Base-by-base conservation (phyloP, 2,329 filamentous ascomycete genomes). In the Trichoderma asperellum region DNA sequence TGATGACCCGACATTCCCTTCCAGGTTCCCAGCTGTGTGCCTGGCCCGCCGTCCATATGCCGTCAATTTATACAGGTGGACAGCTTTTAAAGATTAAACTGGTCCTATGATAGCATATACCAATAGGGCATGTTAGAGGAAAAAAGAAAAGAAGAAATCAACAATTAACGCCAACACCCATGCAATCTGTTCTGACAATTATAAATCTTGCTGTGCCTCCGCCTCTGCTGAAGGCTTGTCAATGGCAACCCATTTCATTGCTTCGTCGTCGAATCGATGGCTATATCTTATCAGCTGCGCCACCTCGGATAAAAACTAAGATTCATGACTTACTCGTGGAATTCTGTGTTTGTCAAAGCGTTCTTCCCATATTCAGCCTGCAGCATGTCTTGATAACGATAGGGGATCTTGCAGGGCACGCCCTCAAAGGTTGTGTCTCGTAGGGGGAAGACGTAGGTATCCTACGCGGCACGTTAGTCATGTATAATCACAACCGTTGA, bases 381-480 rank as follows among this genome's bases (percentile, higher is more conserved):
- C 1, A 91, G 79, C 60, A 91, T 83, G 58, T 87, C 85, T 70
- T 85, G 83, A 74, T 89, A 91, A 8, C 82, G 80, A 73, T 85
- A 89, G 0, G 91, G 91, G 29, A 93, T 89, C 78, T 89, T 89
- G 57, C 86, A 90, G 0, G 84, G 81, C 0, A 89, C 84, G 0
- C 88, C 89, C 74, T 93, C 91, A 68, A 92, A 93, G 1, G 82
- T 85, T 1, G 88, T 91, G 70, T 88, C 85, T n/a, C 89, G 83
- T 75, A 94, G 81, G 0, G 91, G 91, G 74, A 89, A 92, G 12
- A 94, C 81, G 67, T 91, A 85, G 0, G 83, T 84, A 68, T 87
- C 84, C 82, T 85, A 53, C 4, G 1, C 10, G 11, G 53, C n/a
- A 8, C 21, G 40, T 70, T 49, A 70, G 52, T 14, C 5, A 49